Percentiles rank a stretch among this genome's conserved stretches.
Conservation (phyloP, 352 stramenopile species). For the Phytopythium ostracodes region DNA sequence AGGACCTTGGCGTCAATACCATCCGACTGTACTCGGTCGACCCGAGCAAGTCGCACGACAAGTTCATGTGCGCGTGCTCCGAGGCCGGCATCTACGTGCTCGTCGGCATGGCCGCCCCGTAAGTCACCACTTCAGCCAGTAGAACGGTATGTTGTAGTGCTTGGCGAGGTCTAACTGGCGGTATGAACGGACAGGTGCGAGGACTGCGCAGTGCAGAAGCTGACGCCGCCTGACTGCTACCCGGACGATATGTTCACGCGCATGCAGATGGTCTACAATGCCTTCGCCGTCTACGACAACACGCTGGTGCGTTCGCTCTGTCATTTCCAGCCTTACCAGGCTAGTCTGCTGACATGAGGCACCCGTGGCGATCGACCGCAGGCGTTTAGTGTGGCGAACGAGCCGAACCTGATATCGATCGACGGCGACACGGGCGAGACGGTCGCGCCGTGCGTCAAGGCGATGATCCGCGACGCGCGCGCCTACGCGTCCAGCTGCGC, state of each 20-base stretch:
- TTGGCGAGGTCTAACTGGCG: too few relatives aligned
- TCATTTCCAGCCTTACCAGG: too few relatives aligned
- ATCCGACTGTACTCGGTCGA: constrained; percentile 66
- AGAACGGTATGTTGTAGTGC: too few relatives aligned
- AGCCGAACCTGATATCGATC: constrained; percentile 46
- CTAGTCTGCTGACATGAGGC: too few relatives aligned
- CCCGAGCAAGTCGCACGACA: constrained; percentile 35
- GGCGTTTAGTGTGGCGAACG: constrained; percentile 54
- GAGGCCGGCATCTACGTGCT: constrained; percentile 70
- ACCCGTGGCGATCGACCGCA: background rate
- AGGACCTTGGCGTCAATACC: constrained; percentile 56
- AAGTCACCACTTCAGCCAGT: too few relatives aligned
- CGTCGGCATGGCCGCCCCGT: constrained; percentile 55
- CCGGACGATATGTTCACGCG: constrained; percentile 43
- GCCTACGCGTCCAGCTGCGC: constrained; percentile 45
- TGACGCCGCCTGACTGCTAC: constrained; percentile 42
- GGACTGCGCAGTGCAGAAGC: constrained; percentile 41
- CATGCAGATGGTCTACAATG: constrained; percentile 61
- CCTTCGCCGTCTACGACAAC: constrained; percentile 72
- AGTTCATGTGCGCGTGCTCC: constrained; percentile 32
- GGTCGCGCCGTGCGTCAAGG: constrained; percentile 60
- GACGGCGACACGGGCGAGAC: constrained; percentile 20
- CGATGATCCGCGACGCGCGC: constrained; percentile 49
- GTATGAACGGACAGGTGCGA: constrained; percentile 13
- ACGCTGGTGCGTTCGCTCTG: constrained; percentile 16